Evolutionary conservation across 1,139 yeast species (phyloP).

Genomic region (Magnusiomyces tetraspermus): DNA sequence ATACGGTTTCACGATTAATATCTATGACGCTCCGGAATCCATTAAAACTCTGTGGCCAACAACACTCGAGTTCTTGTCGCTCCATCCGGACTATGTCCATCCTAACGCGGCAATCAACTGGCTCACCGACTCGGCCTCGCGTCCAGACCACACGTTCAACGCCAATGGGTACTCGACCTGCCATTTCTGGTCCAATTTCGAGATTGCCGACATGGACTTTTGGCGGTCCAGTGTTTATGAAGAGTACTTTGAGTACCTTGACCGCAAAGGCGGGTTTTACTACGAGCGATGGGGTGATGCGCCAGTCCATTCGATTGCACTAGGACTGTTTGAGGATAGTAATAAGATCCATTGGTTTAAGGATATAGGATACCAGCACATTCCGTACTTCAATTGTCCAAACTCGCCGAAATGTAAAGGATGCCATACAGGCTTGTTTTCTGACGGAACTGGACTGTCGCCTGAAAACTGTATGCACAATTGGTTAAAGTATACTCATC

Average conservation of each 20-base stretch:
- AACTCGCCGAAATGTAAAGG: conserved; percentile 33
- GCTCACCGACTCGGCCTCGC: conserved; percentile 45
- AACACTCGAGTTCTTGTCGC: conserved; percentile 47
- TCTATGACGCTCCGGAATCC: conserved; percentile 61
- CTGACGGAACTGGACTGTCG: conserved; percentile 38
- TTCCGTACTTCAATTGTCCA: conserved; percentile 64
- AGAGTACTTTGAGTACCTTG: conserved; percentile 55
- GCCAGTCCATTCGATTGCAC: conserved; percentile 71
- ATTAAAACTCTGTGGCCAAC: conserved; percentile 60
- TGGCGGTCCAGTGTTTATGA: conserved; percentile 57
- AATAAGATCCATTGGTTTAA: conserved; percentile 73
- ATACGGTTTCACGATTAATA: conserved; percentile 59
- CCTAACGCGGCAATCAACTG: conserved; percentile 63
- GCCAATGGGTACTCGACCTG: conserved; percentile 74
- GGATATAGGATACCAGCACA: conserved; percentile 70
- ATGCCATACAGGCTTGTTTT: conserved; percentile 40
- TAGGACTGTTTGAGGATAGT: conserved; percentile 63
- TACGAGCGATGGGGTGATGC: conserved; percentile 92
- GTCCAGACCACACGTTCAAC: conserved; percentile 37
- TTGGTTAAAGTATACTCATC: conserved; percentile 43
- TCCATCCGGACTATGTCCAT: conserved; percentile 52
- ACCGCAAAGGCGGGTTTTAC: conserved; percentile 65
- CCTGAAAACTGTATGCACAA: conserved; percentile 63
- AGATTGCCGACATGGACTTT: conserved; percentile 72
- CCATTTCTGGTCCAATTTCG: conserved; percentile 84